Evolutionary conservation across 345 rosid species (phyloP).

Genomic region (Eucalyptus tenuipes): DNA sequence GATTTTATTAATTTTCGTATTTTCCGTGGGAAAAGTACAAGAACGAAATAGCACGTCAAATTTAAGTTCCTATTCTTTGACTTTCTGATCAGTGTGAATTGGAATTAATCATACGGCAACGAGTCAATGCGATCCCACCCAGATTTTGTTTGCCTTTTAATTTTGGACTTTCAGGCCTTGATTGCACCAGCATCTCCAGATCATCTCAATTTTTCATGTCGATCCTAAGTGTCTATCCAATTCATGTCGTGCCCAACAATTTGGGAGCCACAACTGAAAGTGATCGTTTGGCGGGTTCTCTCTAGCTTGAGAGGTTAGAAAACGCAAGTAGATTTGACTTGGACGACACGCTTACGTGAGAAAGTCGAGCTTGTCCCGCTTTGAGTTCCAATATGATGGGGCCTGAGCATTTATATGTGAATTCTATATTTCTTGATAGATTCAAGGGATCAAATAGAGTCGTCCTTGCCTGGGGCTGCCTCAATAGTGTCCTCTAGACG

Average conservation of each 20-base stretch:
- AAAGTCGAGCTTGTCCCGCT: rapidly evolving
- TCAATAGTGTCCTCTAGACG: rapidly evolving
- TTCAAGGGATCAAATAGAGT: neutral
- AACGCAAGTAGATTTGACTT: neutral
- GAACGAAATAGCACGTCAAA: neutral
- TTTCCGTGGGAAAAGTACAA: neutral
- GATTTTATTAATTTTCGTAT: neutral
- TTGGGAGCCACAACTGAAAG: rapidly evolving
- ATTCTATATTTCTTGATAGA: neutral
- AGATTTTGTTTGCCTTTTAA: neutral
- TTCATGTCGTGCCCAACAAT: rapidly evolving
- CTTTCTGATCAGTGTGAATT: neutral
- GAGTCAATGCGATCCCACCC: neutral
- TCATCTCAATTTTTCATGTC: rapidly evolving
- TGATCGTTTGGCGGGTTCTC: rapidly evolving
- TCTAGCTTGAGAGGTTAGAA: neutral
- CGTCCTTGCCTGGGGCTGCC: rapidly evolving
- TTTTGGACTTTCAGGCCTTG: neutral
- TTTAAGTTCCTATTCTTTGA: neutral
- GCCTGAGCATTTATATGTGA: neutral
- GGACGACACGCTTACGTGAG: rapidly evolving
- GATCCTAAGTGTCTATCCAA: rapidly evolving
- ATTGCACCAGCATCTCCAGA: too few relatives aligned
- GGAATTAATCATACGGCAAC: neutral
- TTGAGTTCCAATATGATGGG: neutral